These are phyloP conservation scores for Coemansia sp. DNA, from an alignment of 192 early-diverging fungal species.

Conservation along the genomic window DNA sequence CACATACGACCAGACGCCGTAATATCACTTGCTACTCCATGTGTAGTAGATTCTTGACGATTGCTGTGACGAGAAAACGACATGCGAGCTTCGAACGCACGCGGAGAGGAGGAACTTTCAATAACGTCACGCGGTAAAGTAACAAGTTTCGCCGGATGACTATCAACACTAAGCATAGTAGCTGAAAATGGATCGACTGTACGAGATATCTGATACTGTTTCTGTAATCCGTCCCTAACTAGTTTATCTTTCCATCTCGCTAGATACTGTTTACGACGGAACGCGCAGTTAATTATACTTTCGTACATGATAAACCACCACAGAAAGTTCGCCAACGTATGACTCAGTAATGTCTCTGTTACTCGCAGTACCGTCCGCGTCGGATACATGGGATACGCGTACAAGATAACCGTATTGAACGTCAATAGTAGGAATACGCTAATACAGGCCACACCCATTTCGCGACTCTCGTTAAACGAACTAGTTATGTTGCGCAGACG, in stretches of 20 bases:
- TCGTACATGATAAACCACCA: slow-evolving; percentile 57
- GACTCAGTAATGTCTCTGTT: slow-evolving; percentile 29
- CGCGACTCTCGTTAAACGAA: slow-evolving; percentile 51
- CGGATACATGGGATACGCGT: slow-evolving; percentile 42
- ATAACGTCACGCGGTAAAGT: slow-evolving; percentile 25
- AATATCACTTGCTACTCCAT: neutral
- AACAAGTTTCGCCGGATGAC: slow-evolving; percentile 24
- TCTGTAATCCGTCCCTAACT: slow-evolving; percentile 45
- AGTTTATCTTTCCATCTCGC: slow-evolving; percentile 47
- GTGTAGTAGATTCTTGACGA: slow-evolving; percentile 9
- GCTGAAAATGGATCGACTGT: slow-evolving; percentile 39
- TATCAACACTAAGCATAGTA: slow-evolving; percentile 34
- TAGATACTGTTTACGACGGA: slow-evolving; percentile 33
- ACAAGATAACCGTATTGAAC: slow-evolving; percentile 46
- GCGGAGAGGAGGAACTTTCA: slow-evolving; percentile 11
- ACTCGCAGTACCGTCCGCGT: slow-evolving; percentile 15
- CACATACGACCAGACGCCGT: neutral
- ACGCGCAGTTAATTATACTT: slow-evolving; percentile 43
- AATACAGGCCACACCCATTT: slow-evolving; percentile 43
- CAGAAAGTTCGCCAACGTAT: slow-evolving; percentile 40
- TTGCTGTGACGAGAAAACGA: slow-evolving; percentile 34
- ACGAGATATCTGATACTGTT: slow-evolving; percentile 50
- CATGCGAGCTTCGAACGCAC: slow-evolving; percentile 29
- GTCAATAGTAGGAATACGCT: slow-evolving; percentile 38
- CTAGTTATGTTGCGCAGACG: slow-evolving; percentile 51